Conservation (phyloP, 2,329 filamentous ascomycete species). For the Aspergillus candidus region DNA sequence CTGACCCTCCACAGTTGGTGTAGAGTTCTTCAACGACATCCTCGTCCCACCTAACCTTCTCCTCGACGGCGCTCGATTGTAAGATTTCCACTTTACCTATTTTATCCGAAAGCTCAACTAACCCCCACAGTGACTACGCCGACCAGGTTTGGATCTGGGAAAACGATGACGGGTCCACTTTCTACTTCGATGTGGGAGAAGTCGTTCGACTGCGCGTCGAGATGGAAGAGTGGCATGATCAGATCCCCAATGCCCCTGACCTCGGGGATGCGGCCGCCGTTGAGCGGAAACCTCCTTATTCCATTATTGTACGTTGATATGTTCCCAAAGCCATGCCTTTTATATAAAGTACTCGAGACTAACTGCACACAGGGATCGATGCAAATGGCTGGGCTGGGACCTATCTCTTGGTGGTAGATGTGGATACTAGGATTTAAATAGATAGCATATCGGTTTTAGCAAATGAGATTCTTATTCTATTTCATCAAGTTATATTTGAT, state of each 20-base stretch:
- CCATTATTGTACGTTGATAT: slow-evolving; percentile 35
- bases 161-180: slow-evolving; percentile 60
- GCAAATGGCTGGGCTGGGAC: slow-evolving; percentile 42
- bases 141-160: slow-evolving; percentile 84
- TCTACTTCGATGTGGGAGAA: slow-evolving; percentile 88
- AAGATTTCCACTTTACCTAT: slow-evolving; percentile 31
- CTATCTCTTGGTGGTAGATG: slow-evolving; percentile 41
- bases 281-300: slow-evolving; percentile 54
- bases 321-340: not conserved
- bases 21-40: slow-evolving; percentile 93
- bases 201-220: slow-evolving; percentile 80
- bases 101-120: slow-evolving; percentile 10
- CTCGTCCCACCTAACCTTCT: slow-evolving; percentile 69
- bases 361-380: slow-evolving; percentile 37
- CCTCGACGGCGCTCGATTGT: slow-evolving; percentile 72
- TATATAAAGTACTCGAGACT: slow-evolving; percentile 3
- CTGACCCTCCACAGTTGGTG: slow-evolving; percentile 53
- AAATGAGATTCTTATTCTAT: not conserved
- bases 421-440: not conserved
- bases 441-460: not conserved
- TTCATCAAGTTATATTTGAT: no score
- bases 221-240: slow-evolving; percentile 85
- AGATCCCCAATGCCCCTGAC: slow-evolving; percentile 66
- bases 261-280: slow-evolving; percentile 53
- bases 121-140: slow-evolving; percentile 55